phyloP scores from a whole-genome alignment of 2,329 filamentous ascomycete species.

The Zarea fungicola region DNA sequence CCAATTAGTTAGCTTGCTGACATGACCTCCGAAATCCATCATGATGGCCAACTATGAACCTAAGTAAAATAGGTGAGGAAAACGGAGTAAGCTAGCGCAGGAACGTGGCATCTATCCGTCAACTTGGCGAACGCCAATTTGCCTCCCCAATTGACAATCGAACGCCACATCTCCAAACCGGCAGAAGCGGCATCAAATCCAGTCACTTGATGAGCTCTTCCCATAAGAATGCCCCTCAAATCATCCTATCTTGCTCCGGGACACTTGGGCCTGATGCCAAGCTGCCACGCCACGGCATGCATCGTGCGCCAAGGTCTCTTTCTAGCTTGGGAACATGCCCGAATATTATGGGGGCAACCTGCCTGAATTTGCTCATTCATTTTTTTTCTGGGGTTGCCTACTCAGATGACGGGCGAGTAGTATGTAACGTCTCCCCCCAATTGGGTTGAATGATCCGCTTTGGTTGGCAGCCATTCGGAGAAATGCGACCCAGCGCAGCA shows the following conservation, averaged over 20 bases:
- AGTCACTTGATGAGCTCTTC: neutral
- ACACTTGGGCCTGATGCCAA: neutral
- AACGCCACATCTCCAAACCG: constrained; percentile 6
- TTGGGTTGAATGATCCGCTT: constrained; percentile 1
- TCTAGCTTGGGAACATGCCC: too few species aligned
- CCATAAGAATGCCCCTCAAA: neutral
- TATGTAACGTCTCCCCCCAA: constrained; percentile 9
- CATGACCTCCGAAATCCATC: neutral
- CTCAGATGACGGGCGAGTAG: constrained; percentile 1
- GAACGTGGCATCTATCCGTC: constrained; percentile 13
- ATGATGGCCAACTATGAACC: neutral
- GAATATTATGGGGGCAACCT: too few species aligned
- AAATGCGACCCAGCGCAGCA: constrained; percentile 1
- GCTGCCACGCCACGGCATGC: constrained; percentile 1
- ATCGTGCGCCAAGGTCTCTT: neutral
- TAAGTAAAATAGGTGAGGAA: neutral
- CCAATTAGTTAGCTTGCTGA: neutral
- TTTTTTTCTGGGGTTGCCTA: neutral
- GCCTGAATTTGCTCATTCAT: too few species aligned
- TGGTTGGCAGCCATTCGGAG: constrained; percentile 3
- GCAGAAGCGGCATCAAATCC: neutral
- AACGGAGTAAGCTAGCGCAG: constrained; percentile 8
- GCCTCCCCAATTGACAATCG: constrained; percentile 1
- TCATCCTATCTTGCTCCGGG: neutral
- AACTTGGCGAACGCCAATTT: neutral